A percentile compares a stretch with the other conserved stretches of the same genome.
These are phyloP conservation scores for Fraxinus baroniana DNA, from an alignment of 305 asterid genomes.

Conservation along the genomic window DNA sequence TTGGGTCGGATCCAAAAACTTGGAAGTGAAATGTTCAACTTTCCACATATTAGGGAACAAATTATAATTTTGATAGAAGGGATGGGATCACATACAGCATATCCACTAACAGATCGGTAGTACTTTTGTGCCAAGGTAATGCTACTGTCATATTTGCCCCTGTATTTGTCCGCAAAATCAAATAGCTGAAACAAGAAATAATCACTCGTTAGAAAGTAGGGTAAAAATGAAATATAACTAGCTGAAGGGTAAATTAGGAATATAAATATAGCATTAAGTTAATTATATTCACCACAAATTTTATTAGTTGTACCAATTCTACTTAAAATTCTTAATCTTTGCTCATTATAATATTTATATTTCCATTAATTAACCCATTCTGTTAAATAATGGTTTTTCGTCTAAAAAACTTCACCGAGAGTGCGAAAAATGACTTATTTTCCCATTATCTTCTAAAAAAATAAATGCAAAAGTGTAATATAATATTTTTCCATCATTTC, in stretches of 20 bases:
- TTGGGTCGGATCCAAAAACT: background rate
- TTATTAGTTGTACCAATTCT: background rate
- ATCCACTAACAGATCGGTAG: slow-evolving; percentile 98
- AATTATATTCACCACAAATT: background rate
- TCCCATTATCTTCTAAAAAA: background rate
- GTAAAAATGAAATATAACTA: background rate
- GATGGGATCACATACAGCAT: slow-evolving; percentile 60
- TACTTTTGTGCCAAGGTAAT: slow-evolving; percentile 88
- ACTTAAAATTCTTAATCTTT: too few species aligned
- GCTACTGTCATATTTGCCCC: slow-evolving; percentile 97
- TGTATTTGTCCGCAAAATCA: slow-evolving; percentile 89
- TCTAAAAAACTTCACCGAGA: background rate
- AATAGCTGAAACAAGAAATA: slow-evolving; percentile 61
- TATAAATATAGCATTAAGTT: background rate
- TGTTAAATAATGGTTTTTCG: background rate
- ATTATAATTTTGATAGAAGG: background rate
- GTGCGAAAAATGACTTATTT: background rate
- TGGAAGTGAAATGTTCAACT: background rate
- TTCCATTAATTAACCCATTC: too few species aligned
- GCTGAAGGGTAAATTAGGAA: slow-evolving; percentile 29
- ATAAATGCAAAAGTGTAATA: background rate
- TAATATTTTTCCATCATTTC: too few species aligned
- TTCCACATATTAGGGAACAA: background rate
- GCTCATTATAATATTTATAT: background rate
- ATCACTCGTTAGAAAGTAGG: background rate